Evolutionary conservation across 495 filamentous ascomycete genomes (phyloP), one percentile per base, ranked within the genome.

Genomic region (Hypoxylon trugodes): DNA sequence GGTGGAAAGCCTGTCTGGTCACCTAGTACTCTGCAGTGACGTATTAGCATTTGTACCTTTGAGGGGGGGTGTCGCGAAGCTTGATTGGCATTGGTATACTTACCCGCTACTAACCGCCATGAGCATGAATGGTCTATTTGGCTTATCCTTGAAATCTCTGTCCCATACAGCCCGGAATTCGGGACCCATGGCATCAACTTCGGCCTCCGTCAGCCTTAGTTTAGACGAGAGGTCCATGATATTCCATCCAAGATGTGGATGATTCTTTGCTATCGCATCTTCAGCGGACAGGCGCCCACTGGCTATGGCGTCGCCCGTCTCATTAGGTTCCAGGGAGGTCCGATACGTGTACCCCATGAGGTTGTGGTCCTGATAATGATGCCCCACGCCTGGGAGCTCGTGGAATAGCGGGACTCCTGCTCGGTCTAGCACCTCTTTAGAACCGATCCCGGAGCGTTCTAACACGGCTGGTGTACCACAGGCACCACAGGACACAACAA

Each of bases 381-480:
- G 37, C 3, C 83, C 83, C 4, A 85, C 83, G 8, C 81, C 81
- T 0, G 82, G 79, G 1, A 82, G 66, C 36, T 78, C 64, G 5
- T 73, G 69, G 3, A 77, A 62, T 1, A 76, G 18, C 5, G 69
- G 65, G 54, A 77, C 59, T 13, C 70, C 68, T 6, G 75, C 75
- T 30, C 58, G 51, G 30, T 74, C 26, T 7, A 82, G 71, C 10
- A 78, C 37, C 1, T 72, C 61, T 2, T 57, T 68, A 12, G 57
- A 57, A 16, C 87, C 87, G 40, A 90, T 69, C 8, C 88, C 87
- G 0, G 88, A 90, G 0, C 86, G 77, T 64, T 90, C 86, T 7
- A 89, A 76, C 1, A 90, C 69, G 1, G 74, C 68, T 4, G 88
- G 85, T 0, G 87, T 81, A 10, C 81, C 78, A 15, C 82, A 74